A percentile compares a stretch with the other conserved stretches of the same genome.
Evolutionary conservation across 106 monocot species (phyloP).

Genomic region (Acanthochlamys bracteata): DNA sequence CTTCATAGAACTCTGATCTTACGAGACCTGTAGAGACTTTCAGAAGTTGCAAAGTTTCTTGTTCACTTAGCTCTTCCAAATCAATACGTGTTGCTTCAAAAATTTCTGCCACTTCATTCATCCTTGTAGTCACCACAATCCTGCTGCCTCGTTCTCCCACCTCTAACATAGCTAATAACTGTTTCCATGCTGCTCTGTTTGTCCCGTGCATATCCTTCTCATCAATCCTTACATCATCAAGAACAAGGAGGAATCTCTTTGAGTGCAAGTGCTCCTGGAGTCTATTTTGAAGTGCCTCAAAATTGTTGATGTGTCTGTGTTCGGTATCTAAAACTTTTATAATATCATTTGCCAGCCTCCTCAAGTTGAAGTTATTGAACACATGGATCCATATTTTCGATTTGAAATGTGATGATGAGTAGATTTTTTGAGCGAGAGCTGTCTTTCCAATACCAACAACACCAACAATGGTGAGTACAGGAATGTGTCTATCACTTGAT

Average conservation of each 20-base stretch:
- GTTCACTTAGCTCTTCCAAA: constrained; percentile 6
- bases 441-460: constrained; percentile 20
- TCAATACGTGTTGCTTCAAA: not conserved
- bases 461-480: constrained; percentile 14
- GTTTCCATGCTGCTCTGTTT: constrained; percentile 9
- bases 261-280: constrained; percentile 4
- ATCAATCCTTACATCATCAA: constrained; percentile 41
- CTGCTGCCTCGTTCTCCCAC: constrained; percentile 15
- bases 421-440: constrained; percentile 17
- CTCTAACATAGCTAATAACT: not conserved
- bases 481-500: not conserved
- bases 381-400: constrained; percentile 16
- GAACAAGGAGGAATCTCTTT: constrained; percentile 30
- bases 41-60: constrained; percentile 19
- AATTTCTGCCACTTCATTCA: constrained; percentile 2
- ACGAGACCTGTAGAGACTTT: constrained; percentile 11
- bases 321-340: not conserved
- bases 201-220: not conserved
- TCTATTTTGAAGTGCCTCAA: constrained; percentile 7
- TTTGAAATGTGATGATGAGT: constrained; percentile 14
- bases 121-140: constrained; percentile 32
- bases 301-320: not conserved
- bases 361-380: constrained; percentile 12
- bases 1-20: not conserved
- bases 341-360: constrained; percentile 10